A percentile compares a stretch with the other conserved stretches of the same genome.
Evolutionary conservation across 176 grass and related monocot species (phyloP).

Genomic region (Hordeum vulgare): MorexV3_pseudomolecules_assembly NC_058519.1:400609689-400610188

Average conservation of each 20-base stretch:
- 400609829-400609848: neutral
- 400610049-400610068: too few species aligned
- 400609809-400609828: neutral
- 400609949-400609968: neutral
- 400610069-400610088: too few species aligned
- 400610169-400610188: too few species aligned
- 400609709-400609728: conserved; percentile 20
- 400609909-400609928: conserved; percentile 13
- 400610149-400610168: too few species aligned
- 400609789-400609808: conserved; percentile 7
- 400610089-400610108: too few species aligned
- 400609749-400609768: neutral
- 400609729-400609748: neutral
- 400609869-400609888: neutral
- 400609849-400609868: neutral
- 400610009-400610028: too few species aligned
- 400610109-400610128: too few species aligned
- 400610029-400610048: too few species aligned
- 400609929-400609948: conserved; percentile 32
- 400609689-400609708: conserved; percentile 5
- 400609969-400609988: neutral
- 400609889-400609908: too few species aligned
- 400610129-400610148: too few species aligned
- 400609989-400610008: neutral
- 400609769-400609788: neutral